Evolutionary conservation across 352 stramenopile genomes (phyloP).

Genomic region (Globisporangium spiculum): DNA sequence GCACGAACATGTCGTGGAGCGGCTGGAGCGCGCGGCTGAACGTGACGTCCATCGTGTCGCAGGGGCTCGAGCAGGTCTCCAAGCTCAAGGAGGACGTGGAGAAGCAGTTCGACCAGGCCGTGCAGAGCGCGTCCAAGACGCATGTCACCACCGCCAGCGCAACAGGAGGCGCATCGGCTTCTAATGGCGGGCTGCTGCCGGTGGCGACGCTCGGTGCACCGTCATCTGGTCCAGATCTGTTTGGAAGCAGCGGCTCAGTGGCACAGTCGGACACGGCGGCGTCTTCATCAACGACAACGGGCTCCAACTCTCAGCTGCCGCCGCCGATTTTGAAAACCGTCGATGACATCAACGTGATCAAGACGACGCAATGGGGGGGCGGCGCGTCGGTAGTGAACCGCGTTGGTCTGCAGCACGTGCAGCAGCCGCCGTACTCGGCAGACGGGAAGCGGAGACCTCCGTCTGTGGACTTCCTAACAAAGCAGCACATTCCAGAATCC

Average conservation of each 20-base stretch:
- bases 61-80: conserved; percentile 79
- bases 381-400: background rate
- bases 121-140: conserved; percentile 29
- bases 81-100: conserved; percentile 85
- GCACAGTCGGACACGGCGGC: background rate
- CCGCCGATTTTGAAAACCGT: conserved; percentile 11
- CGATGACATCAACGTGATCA: conserved; percentile 29
- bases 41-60: conserved; percentile 79
- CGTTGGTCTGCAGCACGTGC: conserved; percentile 11
- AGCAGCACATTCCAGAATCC: background rate
- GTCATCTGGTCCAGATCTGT: conserved; percentile 7
- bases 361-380: conserved; percentile 18
- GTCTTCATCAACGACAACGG: background rate
- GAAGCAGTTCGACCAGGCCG: conserved; percentile 85
- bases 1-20: conserved; percentile 45
- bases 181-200: background rate
- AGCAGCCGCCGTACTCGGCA: conserved; percentile 24
- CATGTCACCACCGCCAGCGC: background rate
- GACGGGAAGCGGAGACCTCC: conserved; percentile 17
- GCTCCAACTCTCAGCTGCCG: background rate
- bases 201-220: background rate
- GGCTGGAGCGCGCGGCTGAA: conserved; percentile 72
- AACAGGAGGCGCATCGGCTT: background rate
- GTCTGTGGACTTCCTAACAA: conserved; percentile 5
- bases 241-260: conserved; percentile 5